These are phyloP conservation scores for Handroanthus guayacan DNA, from an alignment of 257 asterid genomes.

Conservation along the genomic window DNA sequence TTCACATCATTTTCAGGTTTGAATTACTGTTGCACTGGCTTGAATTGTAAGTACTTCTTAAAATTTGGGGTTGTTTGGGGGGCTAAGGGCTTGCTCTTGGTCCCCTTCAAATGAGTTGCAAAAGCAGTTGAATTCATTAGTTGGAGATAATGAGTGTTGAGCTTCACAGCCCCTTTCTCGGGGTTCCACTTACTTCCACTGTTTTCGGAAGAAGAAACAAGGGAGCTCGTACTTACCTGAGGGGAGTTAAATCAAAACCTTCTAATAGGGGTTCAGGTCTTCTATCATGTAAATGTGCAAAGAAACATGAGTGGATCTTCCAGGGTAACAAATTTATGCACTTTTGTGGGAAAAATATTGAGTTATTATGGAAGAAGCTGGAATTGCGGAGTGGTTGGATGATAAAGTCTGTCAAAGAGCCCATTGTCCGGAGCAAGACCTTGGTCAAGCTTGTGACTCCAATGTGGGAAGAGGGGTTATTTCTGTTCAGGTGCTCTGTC, in stretches of 20 bases:
- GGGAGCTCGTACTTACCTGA: slow-evolving; percentile 38
- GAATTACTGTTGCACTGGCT: slow-evolving; percentile 32
- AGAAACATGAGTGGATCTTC: slow-evolving; percentile 72
- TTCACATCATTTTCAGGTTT: slow-evolving; percentile 42
- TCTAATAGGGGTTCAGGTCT: slow-evolving; percentile 45
- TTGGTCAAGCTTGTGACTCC: slow-evolving; percentile 72
- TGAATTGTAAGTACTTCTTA: slow-evolving; percentile 17
- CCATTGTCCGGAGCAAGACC: slow-evolving; percentile 65
- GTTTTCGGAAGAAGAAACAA: slow-evolving; percentile 47
- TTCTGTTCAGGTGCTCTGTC: slow-evolving; percentile 82
- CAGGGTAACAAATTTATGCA: slow-evolving; percentile 69
- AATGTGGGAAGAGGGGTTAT: slow-evolving; percentile 88
- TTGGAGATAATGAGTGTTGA: slow-evolving; percentile 58
- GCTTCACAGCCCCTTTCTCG: slow-evolving; percentile 65
- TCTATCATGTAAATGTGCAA: slow-evolving; percentile 58
- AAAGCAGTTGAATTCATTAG: slow-evolving; percentile 32
- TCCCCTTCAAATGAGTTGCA: slow-evolving; percentile 69
- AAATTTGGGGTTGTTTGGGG: slow-evolving; percentile 51
- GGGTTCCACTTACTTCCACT: slow-evolving; percentile 62
- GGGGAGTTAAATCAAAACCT: slow-evolving; percentile 46
- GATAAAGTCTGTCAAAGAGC: slow-evolving; percentile 71
- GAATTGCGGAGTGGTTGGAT: slow-evolving; percentile 64
- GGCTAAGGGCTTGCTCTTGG: slow-evolving; percentile 92
- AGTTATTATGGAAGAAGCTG: slow-evolving; percentile 70
- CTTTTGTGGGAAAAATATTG: slow-evolving; percentile 67